Evolutionary conservation across 768 basidiomycete species (phyloP).

Genomic region (Rhodosporidiobolus odoratus): DNA sequence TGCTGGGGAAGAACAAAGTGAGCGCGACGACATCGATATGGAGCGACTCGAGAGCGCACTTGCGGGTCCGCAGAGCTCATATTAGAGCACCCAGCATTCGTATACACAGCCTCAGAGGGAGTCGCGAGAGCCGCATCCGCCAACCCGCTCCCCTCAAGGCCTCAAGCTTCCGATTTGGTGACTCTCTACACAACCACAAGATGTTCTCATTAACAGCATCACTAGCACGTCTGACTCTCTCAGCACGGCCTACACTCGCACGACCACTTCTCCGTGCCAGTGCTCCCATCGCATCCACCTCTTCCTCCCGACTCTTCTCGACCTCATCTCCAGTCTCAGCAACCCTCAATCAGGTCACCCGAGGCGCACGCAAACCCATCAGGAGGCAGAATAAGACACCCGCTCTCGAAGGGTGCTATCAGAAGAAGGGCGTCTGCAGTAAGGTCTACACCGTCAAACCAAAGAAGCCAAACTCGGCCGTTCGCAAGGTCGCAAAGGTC

Average conservation of each 20-base stretch:
- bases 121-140: too few species aligned
- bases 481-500: conserved; percentile 91
- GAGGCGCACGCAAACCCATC: conserved; percentile 59
- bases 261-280: conserved; percentile 1
- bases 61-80: too few species aligned
- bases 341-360: conserved; percentile 84
- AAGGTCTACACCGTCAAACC: conserved; percentile 68
- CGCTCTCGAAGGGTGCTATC: conserved; percentile 69
- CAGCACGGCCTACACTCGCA: background rate
- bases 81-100: too few species aligned
- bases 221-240: background rate
- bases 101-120: too few species aligned
- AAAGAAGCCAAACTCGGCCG: conserved; percentile 97
- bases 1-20: too few species aligned
- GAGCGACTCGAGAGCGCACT: too few species aligned
- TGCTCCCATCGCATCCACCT: background rate
- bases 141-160: too few species aligned
- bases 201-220: conserved; percentile 1
- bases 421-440: conserved; percentile 86
- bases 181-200: too few species aligned
- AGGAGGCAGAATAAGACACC: conserved; percentile 63
- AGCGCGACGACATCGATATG: too few species aligned
- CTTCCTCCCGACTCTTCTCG: conserved; percentile 21
- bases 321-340: conserved; percentile 44
- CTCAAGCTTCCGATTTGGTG: too few species aligned